Evolutionary conservation across 1,284 basidiomycete genomes (phyloP).

Genomic region (Ceratobasidium sp.): DNA sequence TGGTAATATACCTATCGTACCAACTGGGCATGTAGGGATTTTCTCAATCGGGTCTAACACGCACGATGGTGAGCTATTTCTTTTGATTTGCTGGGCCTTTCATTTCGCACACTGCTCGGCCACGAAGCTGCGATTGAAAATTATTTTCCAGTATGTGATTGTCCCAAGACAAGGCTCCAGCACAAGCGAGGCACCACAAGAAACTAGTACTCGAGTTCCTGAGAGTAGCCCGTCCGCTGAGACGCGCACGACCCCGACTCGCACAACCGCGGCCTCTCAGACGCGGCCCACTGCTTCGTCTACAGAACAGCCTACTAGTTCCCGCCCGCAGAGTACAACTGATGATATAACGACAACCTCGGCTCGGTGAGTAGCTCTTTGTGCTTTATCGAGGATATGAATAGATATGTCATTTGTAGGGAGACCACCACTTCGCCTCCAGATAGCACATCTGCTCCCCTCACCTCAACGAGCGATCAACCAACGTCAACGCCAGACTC

Average conservation of each 20-base stretch:
- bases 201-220: background rate
- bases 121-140: background rate
- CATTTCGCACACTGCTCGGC: background rate
- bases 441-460: background rate
- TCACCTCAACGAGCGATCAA: conserved; percentile 14
- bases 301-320: conserved; percentile 8
- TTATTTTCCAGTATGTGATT: background rate
- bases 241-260: background rate
- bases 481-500: conserved; percentile 23
- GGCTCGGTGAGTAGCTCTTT: background rate
- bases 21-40: background rate
- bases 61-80: conserved; percentile 1
- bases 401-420: background rate
- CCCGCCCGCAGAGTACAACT: background rate
- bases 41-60: background rate
- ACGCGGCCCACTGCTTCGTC: conserved; percentile 6
- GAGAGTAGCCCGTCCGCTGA: background rate
- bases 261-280: conserved; percentile 8
- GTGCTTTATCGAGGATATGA: background rate
- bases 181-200: conserved; percentile 4
- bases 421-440: conserved; percentile 19
- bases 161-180: conserved; percentile 1
- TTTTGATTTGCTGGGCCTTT: background rate
- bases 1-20: background rate
- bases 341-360: conserved; percentile 6